phyloP scores from a whole-genome alignment of 2,329 filamentous ascomycete species.

The Orbilia blumenaviensis region DNA sequence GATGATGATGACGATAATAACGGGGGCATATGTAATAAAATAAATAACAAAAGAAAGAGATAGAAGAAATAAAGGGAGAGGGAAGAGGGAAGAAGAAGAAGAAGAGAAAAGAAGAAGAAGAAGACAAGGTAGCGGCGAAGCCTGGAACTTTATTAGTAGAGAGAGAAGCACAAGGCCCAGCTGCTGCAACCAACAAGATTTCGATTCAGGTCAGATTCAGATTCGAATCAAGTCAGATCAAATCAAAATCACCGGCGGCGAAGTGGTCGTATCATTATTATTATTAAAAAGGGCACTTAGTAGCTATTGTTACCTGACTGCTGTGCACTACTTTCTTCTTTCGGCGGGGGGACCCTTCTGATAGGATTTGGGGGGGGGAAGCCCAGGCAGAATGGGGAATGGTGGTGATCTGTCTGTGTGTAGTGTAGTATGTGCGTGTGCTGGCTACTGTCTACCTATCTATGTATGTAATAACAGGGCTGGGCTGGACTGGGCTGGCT shows the following conservation, averaged over 20 bases:
- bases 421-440: background rate
- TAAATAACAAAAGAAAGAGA: background rate
- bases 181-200: constrained; percentile 1
- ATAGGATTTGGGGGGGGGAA: background rate
- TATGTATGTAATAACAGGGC: no score
- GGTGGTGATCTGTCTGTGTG: background rate
- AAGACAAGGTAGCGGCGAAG: constrained; percentile 10
- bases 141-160: constrained; percentile 26
- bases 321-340: constrained; percentile 33
- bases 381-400: background rate
- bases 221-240: background rate
- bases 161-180: background rate
- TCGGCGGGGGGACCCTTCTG: constrained; percentile 13
- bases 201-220: background rate
- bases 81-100: background rate
- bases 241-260: background rate
- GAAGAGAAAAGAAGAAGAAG: background rate
- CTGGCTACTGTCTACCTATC: no score
- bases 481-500: background rate
- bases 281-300: no score
- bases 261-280: no score
- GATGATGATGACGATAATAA: background rate
- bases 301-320: background rate
- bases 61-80: background rate
- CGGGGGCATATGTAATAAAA: constrained; percentile 14